Evolutionary conservation across 306 rosid species (phyloP), one percentile per base, ranked within the genome.

Genomic region (Cicer yamashitae): DNA sequence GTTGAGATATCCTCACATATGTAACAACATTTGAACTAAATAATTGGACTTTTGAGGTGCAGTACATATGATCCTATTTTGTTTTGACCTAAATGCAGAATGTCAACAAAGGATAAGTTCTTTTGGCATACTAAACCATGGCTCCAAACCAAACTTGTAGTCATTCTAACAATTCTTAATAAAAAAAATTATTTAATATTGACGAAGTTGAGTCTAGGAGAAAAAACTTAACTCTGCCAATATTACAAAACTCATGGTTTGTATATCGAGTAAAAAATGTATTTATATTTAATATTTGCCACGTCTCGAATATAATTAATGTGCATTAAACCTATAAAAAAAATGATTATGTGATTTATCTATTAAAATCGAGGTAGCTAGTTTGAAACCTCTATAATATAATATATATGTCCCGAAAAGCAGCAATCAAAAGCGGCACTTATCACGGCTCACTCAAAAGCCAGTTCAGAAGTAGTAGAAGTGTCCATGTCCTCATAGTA

Each of bases 391-490:
- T 15, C 7, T 20, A 18, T 15, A 18, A 43, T n/a, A 45, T 44
- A 20, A 45, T 44, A 20, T 76, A 15, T 20, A 44, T n/a, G 43
- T 14, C 72, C 79, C 11, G 30, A 48, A 56, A 79, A 67, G 9
- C 63, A 34, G 64, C 77, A 76, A 71, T 12, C 45, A 45, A 80
- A 50, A 8, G 13, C 38, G 70, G 69, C 87, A 76, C 62, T 51
- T 70, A 72, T 57, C 74, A 84, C 79, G 84, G 74, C 25, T 71
- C 3, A 46, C 67, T 18, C 76, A 67, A 65, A 45, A 41, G 65
- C 20, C 53, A 41, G 73, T 34, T 46, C 6, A 12, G 18, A 63
- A 72, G 58, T 40, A 2, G 8, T 40, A 2, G 8, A 53, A 71
- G 67, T 25, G 73, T 30, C 37, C 60, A 54, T 54, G 20, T 47